These are phyloP conservation scores for Tricholoma sp. DNA, from an alignment of 768 basidiomycete genomes.

Conservation along the genomic window DNA sequence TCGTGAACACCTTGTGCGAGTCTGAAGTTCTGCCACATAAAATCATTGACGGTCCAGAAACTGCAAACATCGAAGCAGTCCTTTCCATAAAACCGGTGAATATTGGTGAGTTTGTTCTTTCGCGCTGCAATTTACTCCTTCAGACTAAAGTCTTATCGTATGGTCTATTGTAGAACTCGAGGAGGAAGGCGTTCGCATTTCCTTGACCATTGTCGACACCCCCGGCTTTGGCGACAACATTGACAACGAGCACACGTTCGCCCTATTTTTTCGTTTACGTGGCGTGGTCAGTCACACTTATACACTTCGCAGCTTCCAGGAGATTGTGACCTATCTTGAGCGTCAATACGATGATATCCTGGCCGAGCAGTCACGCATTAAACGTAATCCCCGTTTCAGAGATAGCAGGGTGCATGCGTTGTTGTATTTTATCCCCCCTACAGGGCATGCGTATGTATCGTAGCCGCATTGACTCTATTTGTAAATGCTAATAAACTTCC, in stretches of 20 bases:
- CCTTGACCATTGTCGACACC: slow-evolving; percentile 87
- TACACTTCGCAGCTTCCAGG: slow-evolving; percentile 59
- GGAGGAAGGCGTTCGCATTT: slow-evolving; percentile 87
- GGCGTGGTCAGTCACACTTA: slow-evolving; percentile 2
- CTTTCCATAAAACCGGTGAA: slow-evolving; percentile 78
- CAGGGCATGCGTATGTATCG: slow-evolving; percentile 69
- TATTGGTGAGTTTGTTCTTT: slow-evolving; percentile 49
- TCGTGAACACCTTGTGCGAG: slow-evolving; percentile 90
- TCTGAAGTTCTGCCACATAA: slow-evolving; percentile 70
- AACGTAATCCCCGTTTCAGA: slow-evolving; percentile 87
- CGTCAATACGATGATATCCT: slow-evolving; percentile 92
- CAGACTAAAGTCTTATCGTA: background rate
- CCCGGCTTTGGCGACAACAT: slow-evolving; percentile 91
- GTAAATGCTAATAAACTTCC: slow-evolving; percentile 10
- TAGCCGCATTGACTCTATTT: background rate
- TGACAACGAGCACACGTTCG: slow-evolving; percentile 83
- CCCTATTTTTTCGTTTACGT: slow-evolving; percentile 12
- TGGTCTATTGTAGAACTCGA: slow-evolving; percentile 59
- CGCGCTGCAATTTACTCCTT: slow-evolving; percentile 6
- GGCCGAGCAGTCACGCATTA: slow-evolving; percentile 83
- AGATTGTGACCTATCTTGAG: slow-evolving; percentile 83
- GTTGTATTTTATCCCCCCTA: slow-evolving; percentile 88
- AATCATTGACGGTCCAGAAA: slow-evolving; percentile 54
- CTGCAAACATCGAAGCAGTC: slow-evolving; percentile 71
- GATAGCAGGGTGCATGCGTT: slow-evolving; percentile 87